Evolutionary conservation across 2,329 filamentous ascomycete genomes (phyloP).

Genomic region (Rhynchosporium secalis): DNA sequence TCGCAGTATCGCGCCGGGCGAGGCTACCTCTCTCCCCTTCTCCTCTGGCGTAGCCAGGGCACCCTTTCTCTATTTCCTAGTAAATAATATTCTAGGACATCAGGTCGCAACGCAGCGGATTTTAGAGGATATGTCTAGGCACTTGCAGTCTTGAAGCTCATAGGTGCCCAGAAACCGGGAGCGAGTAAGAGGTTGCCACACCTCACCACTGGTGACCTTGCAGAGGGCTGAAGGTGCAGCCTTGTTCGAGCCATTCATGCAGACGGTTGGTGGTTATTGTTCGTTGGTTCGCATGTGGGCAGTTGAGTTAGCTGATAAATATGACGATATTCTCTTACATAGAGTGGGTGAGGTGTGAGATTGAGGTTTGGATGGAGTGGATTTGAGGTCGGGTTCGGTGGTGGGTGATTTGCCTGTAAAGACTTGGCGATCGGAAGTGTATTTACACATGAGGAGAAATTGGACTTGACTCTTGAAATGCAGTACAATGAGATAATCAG

Average conservation of each 20-base stretch:
- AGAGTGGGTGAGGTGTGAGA: neutral
- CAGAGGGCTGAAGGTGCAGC: constrained; percentile 11
- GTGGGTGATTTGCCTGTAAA: too few relatives aligned
- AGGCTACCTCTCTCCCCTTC: neutral
- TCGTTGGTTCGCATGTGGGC: neutral
- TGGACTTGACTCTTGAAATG: too few relatives aligned
- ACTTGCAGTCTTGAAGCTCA: neutral
- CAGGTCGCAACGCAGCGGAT: neutral
- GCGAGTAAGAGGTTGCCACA: constrained; percentile 23
- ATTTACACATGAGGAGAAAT: too few relatives aligned
- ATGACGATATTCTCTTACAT: neutral
- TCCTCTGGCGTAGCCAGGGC: neutral
- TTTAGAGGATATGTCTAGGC: neutral
- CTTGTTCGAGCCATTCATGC: constrained; percentile 20
- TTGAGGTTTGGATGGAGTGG: too few relatives aligned
- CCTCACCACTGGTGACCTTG: neutral
- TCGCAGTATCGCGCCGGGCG: neutral
- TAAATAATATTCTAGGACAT: neutral
- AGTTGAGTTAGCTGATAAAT: neutral
- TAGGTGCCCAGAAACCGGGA: constrained; percentile 21
- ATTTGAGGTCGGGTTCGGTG: too few relatives aligned
- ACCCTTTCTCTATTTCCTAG: neutral
- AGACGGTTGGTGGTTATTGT: neutral
- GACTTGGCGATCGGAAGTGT: too few relatives aligned
- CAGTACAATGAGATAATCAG: too few relatives aligned